Base-by-base conservation (phyloP, 768 basidiomycete species). In the Lactarius indigo region DNA sequence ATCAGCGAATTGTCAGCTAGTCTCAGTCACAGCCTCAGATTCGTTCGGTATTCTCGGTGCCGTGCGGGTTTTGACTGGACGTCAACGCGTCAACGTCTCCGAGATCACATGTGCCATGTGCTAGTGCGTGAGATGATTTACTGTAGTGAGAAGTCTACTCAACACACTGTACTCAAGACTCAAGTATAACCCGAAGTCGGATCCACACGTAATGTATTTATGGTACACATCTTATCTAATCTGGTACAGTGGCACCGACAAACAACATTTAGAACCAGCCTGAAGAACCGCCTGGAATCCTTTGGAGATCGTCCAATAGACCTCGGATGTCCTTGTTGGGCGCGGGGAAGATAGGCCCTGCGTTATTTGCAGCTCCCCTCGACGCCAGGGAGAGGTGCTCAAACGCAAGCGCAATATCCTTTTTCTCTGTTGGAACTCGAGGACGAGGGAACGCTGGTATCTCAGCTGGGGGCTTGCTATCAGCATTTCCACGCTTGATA, bases 261-360 rank as follows among this genome's bases (percentile, higher is more conserved):
- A 55, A 17, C 15, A 28, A 5, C 30, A 20, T 52, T 12, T 28
- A 66, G 33, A 50, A 50, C 60, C 60, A 41, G 26, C 13, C 26
- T 26, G 50, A 26, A 8, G 41, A 35, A 5, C 33, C 20, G 42
- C 35, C 35, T 56, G 41, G 26, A 20, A 28, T 35, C 35, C 39
- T 44, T n/a, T 39, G 35, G 2, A 59, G 26, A 2, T 9, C 13
- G 20, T 57, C 59, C 44, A 50, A 31, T 15, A 57, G 30, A 23
- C 64, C 64, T 33, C 50, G 31, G 52, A 65, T 57, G 18, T 66
- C 65, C 26, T 3, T 26, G 23, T 33, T 50, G 15, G 64, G 58
- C n/a, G n/a, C 59, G 18, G 64, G 64, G 41, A 55, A 41, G 50
- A 59, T 33, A 23, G 58, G 64, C 20, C 18, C 52, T 9, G 26